Evolutionary conservation across 2,329 filamentous ascomycete species (phyloP), one percentile per base, ranked within the genome.

Genomic region (Mollisia scopiformis): DNA sequence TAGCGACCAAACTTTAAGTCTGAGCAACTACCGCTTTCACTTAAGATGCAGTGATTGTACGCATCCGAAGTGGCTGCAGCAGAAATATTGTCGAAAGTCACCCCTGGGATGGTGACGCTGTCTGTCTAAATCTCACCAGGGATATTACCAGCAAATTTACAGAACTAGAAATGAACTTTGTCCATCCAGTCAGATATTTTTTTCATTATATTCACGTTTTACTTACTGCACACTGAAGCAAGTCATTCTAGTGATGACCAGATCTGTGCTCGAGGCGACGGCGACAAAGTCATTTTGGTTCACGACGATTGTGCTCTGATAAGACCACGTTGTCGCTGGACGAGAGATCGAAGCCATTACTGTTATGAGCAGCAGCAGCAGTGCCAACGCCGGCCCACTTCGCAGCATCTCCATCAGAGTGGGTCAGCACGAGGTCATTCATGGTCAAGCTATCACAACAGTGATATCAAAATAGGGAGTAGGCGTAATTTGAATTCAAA

Each of bases 201-300:
- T n/a, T n/a, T n/a, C n/a, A n/a, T n/a, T n/a, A n/a, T n/a, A n/a
- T n/a, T n/a, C n/a, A n/a, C 19, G 10, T 2, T 21, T 23, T 43
- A 43, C 39, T 43, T 43, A 43, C 39, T 71, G 69, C 8, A 69
- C 67, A 11, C 69, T 68, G 1, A 59, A 65, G 50, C 62, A 68
- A 31, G 57, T 62, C 62, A 68, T 63, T 11, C 59, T 61, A 0
- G 64, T 63, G 16, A 68, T 55, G 14, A 54, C 59, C 35, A 68
- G 51, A 31, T 68, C 70, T 21, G 73, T 77, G 55, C 82, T 82
- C 1, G 78, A 82, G 73, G 84, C 85, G 64, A 85, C 73, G 33
- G 82, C 83, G 11, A 85, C 74, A 66, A 83, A 86, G 68, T 86
- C 83, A 61, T 86, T 82, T 72, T 85, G 83, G 74, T 85, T 85